These are phyloP conservation scores for Nakaseomyces kungkrabaensis DNA, from an alignment of 1,139 yeast genomes.

Conservation along the genomic window DNA sequence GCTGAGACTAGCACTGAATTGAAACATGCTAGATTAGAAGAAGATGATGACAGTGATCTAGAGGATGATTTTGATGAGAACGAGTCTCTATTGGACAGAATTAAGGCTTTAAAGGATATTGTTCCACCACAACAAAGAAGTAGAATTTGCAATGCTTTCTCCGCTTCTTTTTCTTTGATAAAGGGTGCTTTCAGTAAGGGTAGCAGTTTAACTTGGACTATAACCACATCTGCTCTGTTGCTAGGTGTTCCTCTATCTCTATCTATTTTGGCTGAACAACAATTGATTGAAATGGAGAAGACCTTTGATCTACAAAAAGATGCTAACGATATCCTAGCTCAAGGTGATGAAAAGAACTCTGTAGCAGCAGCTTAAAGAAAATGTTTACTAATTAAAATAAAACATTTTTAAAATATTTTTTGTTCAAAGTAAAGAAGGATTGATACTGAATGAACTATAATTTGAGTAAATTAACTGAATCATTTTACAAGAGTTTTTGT, in stretches of 20 bases:
- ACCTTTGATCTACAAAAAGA: slow-evolving; percentile 81
- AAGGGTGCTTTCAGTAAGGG: slow-evolving; percentile 44
- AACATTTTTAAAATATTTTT: too few relatives aligned
- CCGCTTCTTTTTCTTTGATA: slow-evolving; percentile 33
- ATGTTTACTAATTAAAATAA: too few relatives aligned
- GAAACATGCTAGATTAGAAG: slow-evolving; percentile 18
- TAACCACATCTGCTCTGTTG: slow-evolving; percentile 74
- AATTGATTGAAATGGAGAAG: slow-evolving; percentile 87
- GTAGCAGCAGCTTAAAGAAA: background rate
- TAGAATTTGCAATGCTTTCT: slow-evolving; percentile 31
- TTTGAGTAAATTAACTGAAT: too few relatives aligned
- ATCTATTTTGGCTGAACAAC: slow-evolving; percentile 86
- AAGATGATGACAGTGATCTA: slow-evolving; percentile 47
- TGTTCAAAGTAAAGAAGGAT: too few relatives aligned
- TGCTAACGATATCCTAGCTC: slow-evolving; percentile 73
- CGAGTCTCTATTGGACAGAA: slow-evolving; percentile 80
- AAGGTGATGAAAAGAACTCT: slow-evolving; percentile 38
- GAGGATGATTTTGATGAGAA: slow-evolving; percentile 70
- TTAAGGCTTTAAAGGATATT: slow-evolving; percentile 84
- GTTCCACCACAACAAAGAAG: slow-evolving; percentile 80
- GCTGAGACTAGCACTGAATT: slow-evolving; percentile 13
- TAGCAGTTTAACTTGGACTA: slow-evolving; percentile 74
- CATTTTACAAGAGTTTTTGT: too few relatives aligned
- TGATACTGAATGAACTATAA: too few relatives aligned
- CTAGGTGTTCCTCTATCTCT: slow-evolving; percentile 89